These are phyloP conservation scores for Schizosaccharomyces osmophilus DNA, from an alignment of 805 yeast genomes.

Conservation along the genomic window DNA sequence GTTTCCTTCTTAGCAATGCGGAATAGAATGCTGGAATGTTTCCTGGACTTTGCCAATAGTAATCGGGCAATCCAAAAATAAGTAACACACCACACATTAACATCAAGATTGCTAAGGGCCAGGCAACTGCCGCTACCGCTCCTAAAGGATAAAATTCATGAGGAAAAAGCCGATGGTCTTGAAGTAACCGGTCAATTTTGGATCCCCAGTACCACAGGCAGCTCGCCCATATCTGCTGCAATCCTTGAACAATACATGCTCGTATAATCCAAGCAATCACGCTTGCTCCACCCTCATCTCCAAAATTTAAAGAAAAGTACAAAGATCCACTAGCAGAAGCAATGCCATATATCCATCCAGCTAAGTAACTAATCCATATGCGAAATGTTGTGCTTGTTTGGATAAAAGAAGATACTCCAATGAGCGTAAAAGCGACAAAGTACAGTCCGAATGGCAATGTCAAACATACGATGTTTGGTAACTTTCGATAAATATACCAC, in stretches of 20 bases:
- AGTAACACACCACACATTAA: not conserved
- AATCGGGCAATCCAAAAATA: not conserved
- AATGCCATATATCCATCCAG: not conserved
- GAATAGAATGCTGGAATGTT: slow-evolving; percentile 1
- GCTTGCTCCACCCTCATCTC: not conserved
- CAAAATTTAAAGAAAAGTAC: slow-evolving; percentile 1
- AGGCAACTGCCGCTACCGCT: not conserved
- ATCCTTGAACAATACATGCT: slow-evolving; percentile 1
- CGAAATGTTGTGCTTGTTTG: not conserved
- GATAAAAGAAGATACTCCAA: not conserved
- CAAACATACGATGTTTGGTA: not conserved
- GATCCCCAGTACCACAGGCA: slow-evolving; percentile 2
- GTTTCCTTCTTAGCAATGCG: not conserved
- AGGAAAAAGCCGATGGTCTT: not conserved
- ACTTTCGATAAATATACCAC: not conserved
- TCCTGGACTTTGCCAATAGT: slow-evolving; percentile 1
- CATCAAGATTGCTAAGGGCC: not conserved
- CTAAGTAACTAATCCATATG: not conserved
- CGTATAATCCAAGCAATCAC: not conserved
- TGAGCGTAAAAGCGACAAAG: not conserved
- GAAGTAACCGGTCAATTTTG: not conserved
- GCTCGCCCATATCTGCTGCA: not conserved
- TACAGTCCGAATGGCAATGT: not conserved
- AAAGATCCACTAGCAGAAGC: slow-evolving; percentile 2
- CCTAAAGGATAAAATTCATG: not conserved